Conservation (phyloP, 352 stramenopile genomes). For the Phytophthora foliorum region DNA sequence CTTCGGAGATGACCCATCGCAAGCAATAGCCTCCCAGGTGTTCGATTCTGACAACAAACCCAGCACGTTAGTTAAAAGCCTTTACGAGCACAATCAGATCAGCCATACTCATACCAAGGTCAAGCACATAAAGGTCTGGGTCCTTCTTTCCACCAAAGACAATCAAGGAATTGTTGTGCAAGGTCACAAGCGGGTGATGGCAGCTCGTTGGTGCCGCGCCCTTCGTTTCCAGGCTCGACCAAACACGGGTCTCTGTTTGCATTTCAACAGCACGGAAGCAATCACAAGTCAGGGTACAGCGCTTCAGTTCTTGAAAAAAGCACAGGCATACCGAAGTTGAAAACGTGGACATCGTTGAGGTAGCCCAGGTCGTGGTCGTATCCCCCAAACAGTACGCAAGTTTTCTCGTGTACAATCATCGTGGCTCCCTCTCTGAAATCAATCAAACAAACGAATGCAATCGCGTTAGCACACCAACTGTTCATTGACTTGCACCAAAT, state of each 20-base stretch:
- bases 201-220: slow-evolving; percentile 91
- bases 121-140: slow-evolving; percentile 96
- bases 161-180: slow-evolving; percentile 94
- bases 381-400: slow-evolving; percentile 95
- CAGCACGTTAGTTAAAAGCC: background rate
- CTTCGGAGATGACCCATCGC: slow-evolving; percentile 73
- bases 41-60: slow-evolving; percentile 57
- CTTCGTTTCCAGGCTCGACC: slow-evolving; percentile 92
- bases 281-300: background rate
- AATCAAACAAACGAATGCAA: background rate
- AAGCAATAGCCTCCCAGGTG: slow-evolving; percentile 69
- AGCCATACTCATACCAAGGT: slow-evolving; percentile 55
- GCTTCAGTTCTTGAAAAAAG: background rate
- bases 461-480: background rate
- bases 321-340: slow-evolving; percentile 92
- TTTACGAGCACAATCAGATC: background rate
- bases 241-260: slow-evolving; percentile 71
- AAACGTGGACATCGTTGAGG: slow-evolving; percentile 97
- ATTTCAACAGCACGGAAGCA: background rate
- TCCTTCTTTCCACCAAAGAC: slow-evolving; percentile 95
- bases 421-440: slow-evolving; percentile 84
- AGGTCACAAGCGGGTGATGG: slow-evolving; percentile 95
- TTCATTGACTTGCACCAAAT: background rate
- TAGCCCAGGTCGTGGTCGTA: slow-evolving; percentile 96
- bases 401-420: slow-evolving; percentile 92